Base-by-base conservation (phyloP, 257 asterid genomes). In the Jacaranda copaia region DNA sequence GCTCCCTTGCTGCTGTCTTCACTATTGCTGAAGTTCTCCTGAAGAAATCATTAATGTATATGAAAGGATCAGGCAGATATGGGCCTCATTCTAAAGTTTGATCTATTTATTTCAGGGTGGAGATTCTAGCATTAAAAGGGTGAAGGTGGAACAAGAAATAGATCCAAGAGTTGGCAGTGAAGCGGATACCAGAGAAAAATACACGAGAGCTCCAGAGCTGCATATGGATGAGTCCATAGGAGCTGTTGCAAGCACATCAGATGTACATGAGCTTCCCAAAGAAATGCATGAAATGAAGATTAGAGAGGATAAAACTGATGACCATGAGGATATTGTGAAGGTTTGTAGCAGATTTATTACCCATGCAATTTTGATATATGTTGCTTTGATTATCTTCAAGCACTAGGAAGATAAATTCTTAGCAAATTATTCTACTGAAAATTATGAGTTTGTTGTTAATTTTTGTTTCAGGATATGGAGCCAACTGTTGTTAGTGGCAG, bases 401-500 rank as follows among this genome's bases (percentile, higher is more conserved):
- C 16, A 5, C 11, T 8, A 40, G 18, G 11, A 69, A 32, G 78
- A 80, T 36, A 48, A 35, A 36, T 59, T 32, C 68, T 19, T 53
- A 46, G 36, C 16, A 25, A 25, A 35, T 18, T 51, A 9, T 66
- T 19, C 15, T 42, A 15, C 45, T 79, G 59, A 62, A 36, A 53
- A 19, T 55, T 18, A 68, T 38, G n/a, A 6, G 61, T 60, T 70
- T 56, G 3, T 55, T 55, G 36, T 64, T 15, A 19, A 12, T 18
- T 40, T 66, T 10, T 59, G 1, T 70, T 46, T n/a, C 79, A 93
- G 97, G 97, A 89, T 72, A 69, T 84, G 83, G 98, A 92, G 80
- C 97, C 97, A 46, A 72, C 89, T 13, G 86, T 95, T 57, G 91
- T 95, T 74, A 89, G 90, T 62, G 94, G 97, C 62, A 88, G 78